phyloP scores from a whole-genome alignment of 2,329 filamentous ascomycete species.

The Neofusicoccum umdonicola region DNA sequence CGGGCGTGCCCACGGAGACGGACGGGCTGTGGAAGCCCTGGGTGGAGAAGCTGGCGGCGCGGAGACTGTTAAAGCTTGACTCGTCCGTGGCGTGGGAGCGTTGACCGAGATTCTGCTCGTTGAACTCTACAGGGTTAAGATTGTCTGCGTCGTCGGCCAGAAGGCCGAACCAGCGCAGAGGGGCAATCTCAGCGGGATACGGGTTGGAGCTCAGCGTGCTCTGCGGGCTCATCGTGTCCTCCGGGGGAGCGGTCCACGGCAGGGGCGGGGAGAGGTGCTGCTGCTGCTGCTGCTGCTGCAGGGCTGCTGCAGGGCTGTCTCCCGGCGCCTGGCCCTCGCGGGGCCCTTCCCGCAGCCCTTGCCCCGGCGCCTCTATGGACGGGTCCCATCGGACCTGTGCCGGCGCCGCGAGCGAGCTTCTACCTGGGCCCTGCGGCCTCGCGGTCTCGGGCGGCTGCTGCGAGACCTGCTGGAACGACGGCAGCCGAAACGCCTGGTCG shows the following conservation, averaged over 20 bases:
- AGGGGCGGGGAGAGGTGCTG: constrained; percentile 3
- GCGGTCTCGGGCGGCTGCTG: not conserved
- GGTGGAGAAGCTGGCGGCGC: constrained; percentile 11
- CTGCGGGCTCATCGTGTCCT: constrained; percentile 11
- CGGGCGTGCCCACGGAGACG: constrained; percentile 11
- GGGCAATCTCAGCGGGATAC: constrained; percentile 16
- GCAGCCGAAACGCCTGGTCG: not conserved
- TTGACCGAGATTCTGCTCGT: constrained; percentile 1
- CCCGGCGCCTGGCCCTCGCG: not conserved
- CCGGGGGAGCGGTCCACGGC: constrained; percentile 3
- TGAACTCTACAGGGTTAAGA: constrained; percentile 13
- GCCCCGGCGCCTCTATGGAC: constrained; percentile 1
- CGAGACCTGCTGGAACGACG: constrained; percentile 9
- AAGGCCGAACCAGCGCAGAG: constrained; percentile 18
- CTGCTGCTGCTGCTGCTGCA: not conserved
- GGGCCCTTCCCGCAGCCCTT: not conserved
- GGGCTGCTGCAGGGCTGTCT: not conserved
- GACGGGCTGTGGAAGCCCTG: constrained; percentile 16
- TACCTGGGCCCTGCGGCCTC: not conserved
- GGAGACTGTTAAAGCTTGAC: constrained; percentile 10
- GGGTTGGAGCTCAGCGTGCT: constrained; percentile 15
- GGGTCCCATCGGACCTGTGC: constrained; percentile 15
- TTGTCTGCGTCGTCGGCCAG: constrained; percentile 18
- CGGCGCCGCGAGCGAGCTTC: not conserved
- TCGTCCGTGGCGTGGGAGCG: constrained; percentile 11